These are phyloP conservation scores for Gonium pectorale DNA, from an alignment of 139 green algal species.

Conservation along the genomic window DNA sequence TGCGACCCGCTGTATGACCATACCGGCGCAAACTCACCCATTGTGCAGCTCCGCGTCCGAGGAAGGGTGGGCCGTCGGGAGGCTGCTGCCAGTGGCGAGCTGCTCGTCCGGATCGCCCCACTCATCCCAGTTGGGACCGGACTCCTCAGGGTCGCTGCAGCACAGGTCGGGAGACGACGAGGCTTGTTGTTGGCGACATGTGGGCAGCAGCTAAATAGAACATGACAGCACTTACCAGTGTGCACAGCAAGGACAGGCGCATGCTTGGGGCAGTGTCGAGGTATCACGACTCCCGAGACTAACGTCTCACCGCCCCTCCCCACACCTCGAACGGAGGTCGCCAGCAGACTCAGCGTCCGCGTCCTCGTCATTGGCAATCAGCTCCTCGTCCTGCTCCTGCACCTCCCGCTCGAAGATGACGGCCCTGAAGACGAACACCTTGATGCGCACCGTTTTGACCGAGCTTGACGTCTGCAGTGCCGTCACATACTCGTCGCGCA, in stretches of 20 bases:
- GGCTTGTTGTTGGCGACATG: too few relatives aligned
- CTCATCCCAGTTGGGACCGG: conserved; percentile 4
- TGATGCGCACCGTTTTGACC: conserved; percentile 77
- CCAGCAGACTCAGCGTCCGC: too few relatives aligned
- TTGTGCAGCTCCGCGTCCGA: not conserved
- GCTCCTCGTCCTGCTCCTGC: conserved; percentile 20
- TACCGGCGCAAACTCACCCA: too few relatives aligned
- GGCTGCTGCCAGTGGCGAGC: not conserved
- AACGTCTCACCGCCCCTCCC: too few relatives aligned
- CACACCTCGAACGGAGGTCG: too few relatives aligned
- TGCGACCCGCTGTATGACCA: too few relatives aligned
- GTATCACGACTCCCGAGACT: too few relatives aligned
- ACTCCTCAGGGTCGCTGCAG: not conserved
- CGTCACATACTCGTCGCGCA: conserved; percentile 79
- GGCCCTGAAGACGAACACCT: conserved; percentile 71
- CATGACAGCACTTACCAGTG: too few relatives aligned
- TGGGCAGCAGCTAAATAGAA: too few relatives aligned
- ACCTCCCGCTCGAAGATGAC: conserved; percentile 44
- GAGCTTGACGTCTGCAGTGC: conserved; percentile 64
- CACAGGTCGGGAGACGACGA: too few relatives aligned
- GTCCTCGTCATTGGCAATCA: conserved; percentile 22
- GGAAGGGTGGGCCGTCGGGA: not conserved
- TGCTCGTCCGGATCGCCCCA: conserved; percentile 24
- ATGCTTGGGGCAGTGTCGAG: too few relatives aligned
- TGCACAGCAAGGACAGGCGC: too few relatives aligned